Evolutionary conservation across 2,329 filamentous ascomycete species (phyloP).

Genomic region (Paracamarosporium sp.): DNA sequence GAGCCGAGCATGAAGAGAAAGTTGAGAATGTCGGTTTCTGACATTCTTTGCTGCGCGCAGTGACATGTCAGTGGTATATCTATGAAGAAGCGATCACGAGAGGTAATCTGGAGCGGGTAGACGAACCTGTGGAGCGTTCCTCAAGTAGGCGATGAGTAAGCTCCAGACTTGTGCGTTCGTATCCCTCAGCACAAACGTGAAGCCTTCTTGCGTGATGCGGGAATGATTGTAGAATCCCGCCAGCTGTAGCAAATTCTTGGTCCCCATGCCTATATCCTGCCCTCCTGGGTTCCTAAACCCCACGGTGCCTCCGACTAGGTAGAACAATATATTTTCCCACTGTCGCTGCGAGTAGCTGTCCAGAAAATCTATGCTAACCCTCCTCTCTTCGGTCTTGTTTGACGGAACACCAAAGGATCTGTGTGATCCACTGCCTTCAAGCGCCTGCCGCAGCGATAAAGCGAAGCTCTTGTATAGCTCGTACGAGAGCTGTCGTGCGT

Average conservation of each 20-base stretch:
- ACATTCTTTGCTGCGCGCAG: slow-evolving; percentile 67
- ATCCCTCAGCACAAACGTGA: slow-evolving; percentile 93
- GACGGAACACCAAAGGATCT: slow-evolving; percentile 92
- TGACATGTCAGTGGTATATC: not conserved
- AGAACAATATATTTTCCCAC: slow-evolving; percentile 96
- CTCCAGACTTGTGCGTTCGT: slow-evolving; percentile 98
- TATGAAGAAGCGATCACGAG: not conserved
- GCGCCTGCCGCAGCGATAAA: slow-evolving; percentile 79
- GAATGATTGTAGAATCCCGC: slow-evolving; percentile 72
- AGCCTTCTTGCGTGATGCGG: slow-evolving; percentile 88
- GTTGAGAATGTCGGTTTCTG: slow-evolving; percentile 90
- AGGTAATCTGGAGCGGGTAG: not conserved
- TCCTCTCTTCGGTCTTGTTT: slow-evolving; percentile 64
- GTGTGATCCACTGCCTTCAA: slow-evolving; percentile 85
- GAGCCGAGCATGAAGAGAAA: slow-evolving; percentile 96
- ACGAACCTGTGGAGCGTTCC: slow-evolving; percentile 72
- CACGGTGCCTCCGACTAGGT: slow-evolving; percentile 82
- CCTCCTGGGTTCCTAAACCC: slow-evolving; percentile 51
- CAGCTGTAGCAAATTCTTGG: slow-evolving; percentile 81
- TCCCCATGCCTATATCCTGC: slow-evolving; percentile 62
- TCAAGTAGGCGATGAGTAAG: slow-evolving; percentile 88
- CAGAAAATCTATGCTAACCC: slow-evolving; percentile 74
- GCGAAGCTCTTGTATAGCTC: slow-evolving; percentile 83
- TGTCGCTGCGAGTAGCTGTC: slow-evolving; percentile 86
- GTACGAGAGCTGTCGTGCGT: slow-evolving; percentile 72